These are phyloP conservation scores for Penicillium turbatum DNA, from an alignment of 495 filamentous ascomycete genomes.

Conservation along the genomic window DNA sequence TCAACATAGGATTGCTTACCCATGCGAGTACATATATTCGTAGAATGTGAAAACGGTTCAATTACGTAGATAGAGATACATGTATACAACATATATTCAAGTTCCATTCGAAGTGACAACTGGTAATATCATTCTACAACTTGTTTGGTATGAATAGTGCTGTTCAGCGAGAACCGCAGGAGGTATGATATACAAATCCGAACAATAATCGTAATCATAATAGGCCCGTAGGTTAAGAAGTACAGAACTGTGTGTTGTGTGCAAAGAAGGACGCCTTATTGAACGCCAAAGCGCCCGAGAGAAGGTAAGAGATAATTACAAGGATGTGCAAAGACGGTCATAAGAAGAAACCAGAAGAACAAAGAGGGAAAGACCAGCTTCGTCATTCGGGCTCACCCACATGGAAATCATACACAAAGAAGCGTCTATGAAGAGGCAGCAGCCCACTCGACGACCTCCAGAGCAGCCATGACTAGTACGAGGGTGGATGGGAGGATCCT, in stretches of 20 bases:
- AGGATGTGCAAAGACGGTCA: background rate
- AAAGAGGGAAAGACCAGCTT: constrained; percentile 8
- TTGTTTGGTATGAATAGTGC: too few species aligned
- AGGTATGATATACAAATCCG: background rate
- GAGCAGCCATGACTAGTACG: constrained; percentile 80
- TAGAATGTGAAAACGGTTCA: too few species aligned
- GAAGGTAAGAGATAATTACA: background rate
- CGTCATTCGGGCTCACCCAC: background rate
- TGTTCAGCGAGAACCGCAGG: too few species aligned
- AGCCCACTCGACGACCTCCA: constrained; percentile 94
- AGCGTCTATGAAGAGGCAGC: constrained; percentile 14
- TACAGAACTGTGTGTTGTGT: background rate
- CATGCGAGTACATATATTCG: background rate
- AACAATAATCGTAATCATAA: background rate
- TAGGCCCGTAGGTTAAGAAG: background rate
- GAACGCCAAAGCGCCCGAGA: constrained; percentile 4
- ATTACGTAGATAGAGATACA: too few species aligned
- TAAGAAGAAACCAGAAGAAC: background rate
- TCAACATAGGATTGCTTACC: too few species aligned
- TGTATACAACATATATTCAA: too few species aligned
- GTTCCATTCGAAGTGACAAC: too few species aligned
- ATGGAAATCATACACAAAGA: constrained; percentile 1
- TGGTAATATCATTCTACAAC: too few species aligned
- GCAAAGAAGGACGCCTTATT: background rate
- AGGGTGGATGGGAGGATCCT: constrained; percentile 95